These are phyloP conservation scores for Ophiocordyceps robertsii DNA, from an alignment of 2,329 filamentous ascomycete genomes.

Conservation along the genomic window DNA sequence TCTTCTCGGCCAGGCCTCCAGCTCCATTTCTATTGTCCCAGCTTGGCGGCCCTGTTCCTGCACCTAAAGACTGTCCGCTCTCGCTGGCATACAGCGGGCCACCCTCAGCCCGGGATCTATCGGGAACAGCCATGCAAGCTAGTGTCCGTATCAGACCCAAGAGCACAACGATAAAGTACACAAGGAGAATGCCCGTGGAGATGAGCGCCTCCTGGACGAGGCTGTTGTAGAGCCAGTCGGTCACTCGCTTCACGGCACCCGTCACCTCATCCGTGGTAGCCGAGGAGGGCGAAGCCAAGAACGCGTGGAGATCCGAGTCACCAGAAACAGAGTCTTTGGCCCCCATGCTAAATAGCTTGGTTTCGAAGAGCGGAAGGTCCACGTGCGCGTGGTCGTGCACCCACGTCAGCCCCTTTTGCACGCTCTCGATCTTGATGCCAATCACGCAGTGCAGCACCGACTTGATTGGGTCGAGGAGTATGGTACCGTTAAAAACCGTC, in stretches of 20 bases:
- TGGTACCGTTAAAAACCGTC: constrained; percentile 65
- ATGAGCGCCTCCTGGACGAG: constrained; percentile 72
- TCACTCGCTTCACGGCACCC: constrained; percentile 58
- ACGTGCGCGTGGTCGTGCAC: constrained; percentile 78
- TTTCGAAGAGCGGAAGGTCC: constrained; percentile 61
- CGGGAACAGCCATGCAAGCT: constrained; percentile 43
- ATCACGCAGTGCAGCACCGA: constrained; percentile 81
- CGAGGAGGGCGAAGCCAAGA: constrained; percentile 64
- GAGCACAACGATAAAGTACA: constrained; percentile 69
- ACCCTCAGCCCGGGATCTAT: constrained; percentile 41
- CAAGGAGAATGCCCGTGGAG: constrained; percentile 55
- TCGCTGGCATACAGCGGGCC: constrained; percentile 28
- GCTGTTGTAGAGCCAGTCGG: constrained; percentile 49
- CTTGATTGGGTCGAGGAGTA: constrained; percentile 64
- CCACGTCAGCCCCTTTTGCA: constrained; percentile 89
- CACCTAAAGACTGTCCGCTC: constrained; percentile 13
- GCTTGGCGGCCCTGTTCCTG: constrained; percentile 4
- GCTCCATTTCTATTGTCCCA: not conserved
- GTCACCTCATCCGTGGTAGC: constrained; percentile 72
- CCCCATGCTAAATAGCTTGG: constrained; percentile 73
- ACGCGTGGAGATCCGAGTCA: constrained; percentile 48
- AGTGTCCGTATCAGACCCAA: constrained; percentile 57
- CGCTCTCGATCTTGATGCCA: constrained; percentile 67
- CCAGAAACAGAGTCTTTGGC: constrained; percentile 47
- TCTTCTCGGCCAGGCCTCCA: not conserved